Base-by-base conservation (phyloP, 2,329 filamentous ascomycete genomes). In the Neurospora sp. region DNA sequence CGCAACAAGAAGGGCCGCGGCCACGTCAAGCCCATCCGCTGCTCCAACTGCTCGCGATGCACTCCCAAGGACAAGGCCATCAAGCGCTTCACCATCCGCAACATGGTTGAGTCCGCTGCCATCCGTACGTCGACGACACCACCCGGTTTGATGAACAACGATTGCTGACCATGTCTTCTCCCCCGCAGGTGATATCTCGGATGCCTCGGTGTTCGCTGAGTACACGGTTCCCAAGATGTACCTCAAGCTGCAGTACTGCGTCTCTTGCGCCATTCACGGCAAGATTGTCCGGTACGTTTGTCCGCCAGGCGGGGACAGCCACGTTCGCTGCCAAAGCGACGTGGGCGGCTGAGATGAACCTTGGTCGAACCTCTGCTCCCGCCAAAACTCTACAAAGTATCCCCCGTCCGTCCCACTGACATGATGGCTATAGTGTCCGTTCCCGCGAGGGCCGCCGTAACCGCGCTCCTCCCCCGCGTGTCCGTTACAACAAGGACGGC, bases 211-310 rank as follows among this genome's bases (percentile, higher is more conserved):
- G 85, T 99, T 98, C 87, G 85, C 92, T 81, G 96, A 99, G 88
- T 99, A 99, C 90, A 94, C 93, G 79, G 95, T 99, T 81, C 96
- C 96, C 86, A 99, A 99, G 93, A 99, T 99, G 96, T 99, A 99
- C 93, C 89, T 99, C 87, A 99, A 99, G 92, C 91, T 99, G 84
- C 96, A 99, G 89, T 99, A 99, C 93, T 99, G 96, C 85, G 96
- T 99, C 82, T 98, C 95, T 85, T 99, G 96, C 87, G 96, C 96
- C 82, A 99, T 99, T 78, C 96, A 99, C 90, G 96, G 96, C 90
- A 99, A 99, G 92, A 99, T 99, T 85, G 96, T 99, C 86, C 95
- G 96, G 95, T 98, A 96, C 85, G 94, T 89, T 83, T 83, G 83
- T 85, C 80, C 81, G 71, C 78, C 76, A 80, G 76, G 79, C 82